These are phyloP conservation scores for Dioscorea dumetorum DNA, from an alignment of 106 monocot genomes.

Conservation along the genomic window DNA sequence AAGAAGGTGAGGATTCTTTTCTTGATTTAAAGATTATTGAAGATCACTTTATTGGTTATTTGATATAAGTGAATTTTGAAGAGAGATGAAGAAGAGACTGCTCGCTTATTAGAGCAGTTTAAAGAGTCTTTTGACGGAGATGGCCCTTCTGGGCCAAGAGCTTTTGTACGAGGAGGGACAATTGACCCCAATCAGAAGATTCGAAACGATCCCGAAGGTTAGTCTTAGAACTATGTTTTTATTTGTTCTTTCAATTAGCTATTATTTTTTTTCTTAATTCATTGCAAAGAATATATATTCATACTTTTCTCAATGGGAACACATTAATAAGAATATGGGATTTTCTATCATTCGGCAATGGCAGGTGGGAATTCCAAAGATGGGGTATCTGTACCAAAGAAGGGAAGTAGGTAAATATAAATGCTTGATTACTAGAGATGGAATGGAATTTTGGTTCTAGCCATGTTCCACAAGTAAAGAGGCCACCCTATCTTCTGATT, in stretches of 20 bases:
- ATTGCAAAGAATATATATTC: conserved; percentile 27
- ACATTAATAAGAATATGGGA: conserved; percentile 71
- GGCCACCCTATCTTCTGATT: conserved; percentile 6
- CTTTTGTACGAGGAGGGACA: conserved; percentile 84
- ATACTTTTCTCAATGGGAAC: conserved; percentile 26
- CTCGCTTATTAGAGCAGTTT: conserved; percentile 83
- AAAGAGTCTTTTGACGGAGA: conserved; percentile 93
- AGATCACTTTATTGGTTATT: too few relatives aligned
- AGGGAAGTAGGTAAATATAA: conserved; percentile 99
- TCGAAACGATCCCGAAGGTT: conserved; percentile 83
- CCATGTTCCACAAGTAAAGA: conserved; percentile 34
- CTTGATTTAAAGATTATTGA: not conserved
- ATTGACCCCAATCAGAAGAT: conserved; percentile 87
- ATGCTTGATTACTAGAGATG: conserved; percentile 64
- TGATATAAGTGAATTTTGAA: conserved; percentile 15
- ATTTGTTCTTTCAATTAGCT: not conserved
- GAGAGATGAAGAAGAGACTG: conserved; percentile 96
- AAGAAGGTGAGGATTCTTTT: conserved; percentile 60
- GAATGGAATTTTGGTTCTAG: conserved; percentile 48
- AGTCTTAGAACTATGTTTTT: conserved; percentile 10
- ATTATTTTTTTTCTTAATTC: conserved; percentile 11
- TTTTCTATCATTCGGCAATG: conserved; percentile 92
- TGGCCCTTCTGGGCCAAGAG: conserved; percentile 66
- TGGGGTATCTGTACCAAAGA: conserved; percentile 99
- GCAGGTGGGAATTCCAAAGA: conserved; percentile 99